Evolutionary conservation across 176 grass and related monocot genomes (phyloP), one percentile per base, ranked within the genome.

Genomic region (Urochloa ruziziensis): DNA sequence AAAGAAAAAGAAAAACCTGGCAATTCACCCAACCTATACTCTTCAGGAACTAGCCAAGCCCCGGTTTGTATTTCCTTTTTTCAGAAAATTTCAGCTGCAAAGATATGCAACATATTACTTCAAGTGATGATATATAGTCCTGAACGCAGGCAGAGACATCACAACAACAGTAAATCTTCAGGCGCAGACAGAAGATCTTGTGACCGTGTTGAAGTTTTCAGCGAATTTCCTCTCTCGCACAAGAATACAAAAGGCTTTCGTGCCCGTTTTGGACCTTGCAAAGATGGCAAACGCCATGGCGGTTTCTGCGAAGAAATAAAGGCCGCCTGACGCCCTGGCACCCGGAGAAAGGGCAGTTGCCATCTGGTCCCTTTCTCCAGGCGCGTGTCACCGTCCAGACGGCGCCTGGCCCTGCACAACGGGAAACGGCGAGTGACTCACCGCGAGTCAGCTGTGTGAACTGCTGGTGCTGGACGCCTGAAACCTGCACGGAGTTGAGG

Each of bases 401-500:
- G 71, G 17, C 16, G 32, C 10, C 28, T 52, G 10, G 37, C 35
- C 75, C 24, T 29, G 79, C 25, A 69, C 12, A 75, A 39, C 24
- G 34, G 61, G 72, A 57, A 3, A 58, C 17, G 34, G 9, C 9
- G n/a, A n/a, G n/a, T n/a, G n/a, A n/a, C n/a, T n/a, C n/a, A n/a
- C n/a, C n/a, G 19, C 33, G 49, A 82, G 12, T 28, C 30, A 44
- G 42, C 37, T 74, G 49, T 21, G 35, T 44, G 42, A 36, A 62
- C 59, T n/a, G n/a, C n/a, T n/a, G n/a, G n/a, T n/a, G n/a, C n/a
- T 7, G 59, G 52, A 35, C 3, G 24, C 83, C 52, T 2, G 28
- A 51, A 79, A 64, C 18, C 44, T 40, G 84, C 58, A 56, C 21
- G 84, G 57, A 54, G 56, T 33, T 43, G 83, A 81, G 69, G 6